These are phyloP conservation scores for Schwanniomyces pseudopolymorphus DNA, from an alignment of 805 yeast species.

Conservation along the genomic window DNA sequence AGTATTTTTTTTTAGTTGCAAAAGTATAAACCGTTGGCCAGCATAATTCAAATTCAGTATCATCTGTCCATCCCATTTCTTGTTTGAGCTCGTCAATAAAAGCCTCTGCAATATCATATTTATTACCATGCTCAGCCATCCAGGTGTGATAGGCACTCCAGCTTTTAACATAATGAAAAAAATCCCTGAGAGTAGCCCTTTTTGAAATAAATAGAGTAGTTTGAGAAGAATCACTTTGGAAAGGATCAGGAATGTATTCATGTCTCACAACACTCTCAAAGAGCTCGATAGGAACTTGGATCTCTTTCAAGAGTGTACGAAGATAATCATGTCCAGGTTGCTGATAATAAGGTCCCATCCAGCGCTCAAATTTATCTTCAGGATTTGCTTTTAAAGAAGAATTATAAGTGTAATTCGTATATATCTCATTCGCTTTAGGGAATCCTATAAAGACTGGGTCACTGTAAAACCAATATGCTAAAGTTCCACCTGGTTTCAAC, in stretches of 20 bases:
- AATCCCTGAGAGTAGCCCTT: slow-evolving; percentile 17
- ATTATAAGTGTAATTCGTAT: slow-evolving; percentile 49
- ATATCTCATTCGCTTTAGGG: slow-evolving; percentile 55
- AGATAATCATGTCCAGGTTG: slow-evolving; percentile 47
- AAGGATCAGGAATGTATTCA: slow-evolving; percentile 21
- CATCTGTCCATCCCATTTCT: slow-evolving; percentile 46
- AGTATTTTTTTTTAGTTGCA: slow-evolving; percentile 27
- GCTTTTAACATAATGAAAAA: slow-evolving; percentile 29
- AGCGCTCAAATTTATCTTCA: slow-evolving; percentile 32
- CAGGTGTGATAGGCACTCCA: slow-evolving; percentile 42
- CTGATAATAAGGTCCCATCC: slow-evolving; percentile 50
- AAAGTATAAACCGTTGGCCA: slow-evolving; percentile 59
- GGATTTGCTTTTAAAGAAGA: slow-evolving; percentile 16
- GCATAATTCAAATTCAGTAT: slow-evolving; percentile 42
- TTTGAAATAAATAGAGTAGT: slow-evolving; percentile 23
- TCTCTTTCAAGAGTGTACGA: slow-evolving; percentile 34
- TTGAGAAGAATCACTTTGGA: slow-evolving; percentile 16
- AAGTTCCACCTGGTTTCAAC: slow-evolving; percentile 61
- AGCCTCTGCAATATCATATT: slow-evolving; percentile 47
- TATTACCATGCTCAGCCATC: slow-evolving; percentile 31
- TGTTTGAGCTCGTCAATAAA: slow-evolving; percentile 44
- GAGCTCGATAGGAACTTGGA: slow-evolving; percentile 31
- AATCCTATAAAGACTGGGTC: slow-evolving; percentile 61
- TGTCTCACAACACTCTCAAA: slow-evolving; percentile 23
- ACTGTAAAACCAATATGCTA: slow-evolving; percentile 78